phyloP scores from a whole-genome alignment of 2,329 filamentous ascomycete species.

The Cladophialophora exuberans region DNA sequence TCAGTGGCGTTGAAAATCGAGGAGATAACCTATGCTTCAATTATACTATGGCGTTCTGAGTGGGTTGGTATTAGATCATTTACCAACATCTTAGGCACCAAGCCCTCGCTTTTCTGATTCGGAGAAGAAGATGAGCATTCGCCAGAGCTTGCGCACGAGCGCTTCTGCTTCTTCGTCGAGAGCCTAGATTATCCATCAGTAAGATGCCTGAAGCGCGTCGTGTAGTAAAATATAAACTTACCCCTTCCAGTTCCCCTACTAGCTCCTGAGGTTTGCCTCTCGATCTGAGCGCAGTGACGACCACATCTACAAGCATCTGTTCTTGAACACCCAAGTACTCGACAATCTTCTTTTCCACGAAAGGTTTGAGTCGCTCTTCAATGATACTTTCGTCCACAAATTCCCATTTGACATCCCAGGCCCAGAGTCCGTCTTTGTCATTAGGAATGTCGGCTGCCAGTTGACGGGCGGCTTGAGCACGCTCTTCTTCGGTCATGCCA shows the following conservation, averaged over 20 bases:
- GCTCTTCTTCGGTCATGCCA: constrained; percentile 82
- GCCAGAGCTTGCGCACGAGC: constrained; percentile 94
- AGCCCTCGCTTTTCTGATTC: constrained; percentile 91
- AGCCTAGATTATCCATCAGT: constrained; percentile 56
- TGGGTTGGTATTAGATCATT: background rate
- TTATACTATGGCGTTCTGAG: too few species aligned
- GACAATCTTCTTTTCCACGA: constrained; percentile 97
- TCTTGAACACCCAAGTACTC: constrained; percentile 96
- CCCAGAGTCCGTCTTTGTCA: constrained; percentile 84
- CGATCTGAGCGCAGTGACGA: constrained; percentile 81
- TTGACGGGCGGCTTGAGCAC: constrained; percentile 76
- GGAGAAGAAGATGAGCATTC: constrained; percentile 97
- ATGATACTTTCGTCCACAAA: constrained; percentile 81
- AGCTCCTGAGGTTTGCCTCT: constrained; percentile 76
- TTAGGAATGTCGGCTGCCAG: constrained; percentile 89
- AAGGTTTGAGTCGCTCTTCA: constrained; percentile 84
- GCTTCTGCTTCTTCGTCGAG: constrained; percentile 94
- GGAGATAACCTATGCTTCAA: too few species aligned
- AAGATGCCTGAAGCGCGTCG: background rate
- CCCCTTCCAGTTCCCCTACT: constrained; percentile 81
- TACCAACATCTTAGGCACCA: constrained; percentile 59
- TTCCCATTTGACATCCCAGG: constrained; percentile 92
- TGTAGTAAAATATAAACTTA: constrained; percentile 48
- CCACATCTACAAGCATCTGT: constrained; percentile 89
- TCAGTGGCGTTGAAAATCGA: too few species aligned